phyloP scores from a whole-genome alignment of 106 monocot species.

The Apostasia ramifera region DNA sequence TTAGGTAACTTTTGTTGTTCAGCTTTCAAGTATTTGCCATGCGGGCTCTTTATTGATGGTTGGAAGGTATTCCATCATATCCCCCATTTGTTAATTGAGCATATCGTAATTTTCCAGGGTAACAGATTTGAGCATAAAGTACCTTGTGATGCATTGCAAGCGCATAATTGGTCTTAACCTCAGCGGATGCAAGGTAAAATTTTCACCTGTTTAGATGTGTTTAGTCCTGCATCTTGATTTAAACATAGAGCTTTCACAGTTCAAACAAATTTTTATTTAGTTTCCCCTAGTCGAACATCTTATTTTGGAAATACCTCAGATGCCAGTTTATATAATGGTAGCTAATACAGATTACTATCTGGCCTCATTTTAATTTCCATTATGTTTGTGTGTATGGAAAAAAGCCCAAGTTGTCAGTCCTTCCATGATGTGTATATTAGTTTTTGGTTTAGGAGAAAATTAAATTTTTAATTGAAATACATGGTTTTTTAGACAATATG shows the following conservation, averaged over 20 bases:
- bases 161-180: conserved; percentile 62
- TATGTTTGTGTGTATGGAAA: too few relatives aligned
- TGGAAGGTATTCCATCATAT: neutral
- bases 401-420: too few relatives aligned
- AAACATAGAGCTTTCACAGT: neutral
- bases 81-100: neutral
- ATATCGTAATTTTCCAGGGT: conserved; percentile 32
- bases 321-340: too few relatives aligned
- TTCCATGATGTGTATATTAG: too few relatives aligned
- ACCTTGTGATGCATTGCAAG: conserved; percentile 55
- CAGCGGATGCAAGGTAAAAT: conserved; percentile 90
- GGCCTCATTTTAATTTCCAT: too few relatives aligned
- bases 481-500: too few relatives aligned
- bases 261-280: neutral
- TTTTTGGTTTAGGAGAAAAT: too few relatives aligned
- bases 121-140: conserved; percentile 47
- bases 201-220: neutral
- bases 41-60: neutral
- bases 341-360: too few relatives aligned
- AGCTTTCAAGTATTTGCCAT: neutral
- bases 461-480: too few relatives aligned
- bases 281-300: too few relatives aligned
- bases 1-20: conserved; percentile 39
- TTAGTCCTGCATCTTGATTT: neutral
- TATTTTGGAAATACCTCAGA: too few relatives aligned